phyloP scores from a whole-genome alignment of 768 basidiomycete species.

The Pleurotus ostreatus region DNA sequence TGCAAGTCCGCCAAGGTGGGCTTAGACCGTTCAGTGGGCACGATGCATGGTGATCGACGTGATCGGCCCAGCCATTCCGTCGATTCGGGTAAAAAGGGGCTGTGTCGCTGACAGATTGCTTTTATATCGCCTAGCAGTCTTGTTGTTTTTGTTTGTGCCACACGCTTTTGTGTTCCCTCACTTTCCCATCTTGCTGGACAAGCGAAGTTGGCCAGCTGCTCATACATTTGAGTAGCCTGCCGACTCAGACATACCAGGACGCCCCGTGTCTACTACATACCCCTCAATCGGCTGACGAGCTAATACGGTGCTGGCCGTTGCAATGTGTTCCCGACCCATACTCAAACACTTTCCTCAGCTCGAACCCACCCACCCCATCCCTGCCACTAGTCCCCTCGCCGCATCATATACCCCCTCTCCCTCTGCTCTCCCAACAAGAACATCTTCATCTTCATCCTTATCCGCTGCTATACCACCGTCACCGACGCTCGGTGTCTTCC shows the following conservation, averaged over 20 bases:
- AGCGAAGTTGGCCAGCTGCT: not conserved
- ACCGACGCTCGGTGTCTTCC: constrained; percentile 26
- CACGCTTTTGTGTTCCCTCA: not conserved
- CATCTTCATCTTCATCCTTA: constrained; percentile 3
- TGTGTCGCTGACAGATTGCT: not conserved
- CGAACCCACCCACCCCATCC: not conserved
- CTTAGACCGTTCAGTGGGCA: too few species aligned
- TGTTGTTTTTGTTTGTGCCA: not conserved
- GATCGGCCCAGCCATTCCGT: not conserved
- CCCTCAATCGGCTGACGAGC: too few species aligned
- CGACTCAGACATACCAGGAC: too few species aligned
- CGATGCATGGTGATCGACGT: too few species aligned
- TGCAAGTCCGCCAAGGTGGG: too few species aligned
- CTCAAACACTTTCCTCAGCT: constrained; percentile 5
- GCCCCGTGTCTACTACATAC: too few species aligned
- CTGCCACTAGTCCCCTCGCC: not conserved
- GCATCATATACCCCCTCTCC: not conserved
- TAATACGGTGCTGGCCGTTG: not conserved
- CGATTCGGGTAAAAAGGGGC: not conserved
- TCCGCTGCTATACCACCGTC: not conserved
- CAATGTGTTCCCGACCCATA: constrained; percentile 9
- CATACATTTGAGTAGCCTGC: too few species aligned
- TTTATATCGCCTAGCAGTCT: not conserved
- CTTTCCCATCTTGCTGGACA: constrained; percentile 7
- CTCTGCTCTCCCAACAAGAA: not conserved